A percentile compares a stretch with the other conserved stretches of the same genome.
These are phyloP conservation scores for Drechmeria coniospora DNA, from an alignment of 2,329 filamentous ascomycete species.

Conservation along the genomic window DNA sequence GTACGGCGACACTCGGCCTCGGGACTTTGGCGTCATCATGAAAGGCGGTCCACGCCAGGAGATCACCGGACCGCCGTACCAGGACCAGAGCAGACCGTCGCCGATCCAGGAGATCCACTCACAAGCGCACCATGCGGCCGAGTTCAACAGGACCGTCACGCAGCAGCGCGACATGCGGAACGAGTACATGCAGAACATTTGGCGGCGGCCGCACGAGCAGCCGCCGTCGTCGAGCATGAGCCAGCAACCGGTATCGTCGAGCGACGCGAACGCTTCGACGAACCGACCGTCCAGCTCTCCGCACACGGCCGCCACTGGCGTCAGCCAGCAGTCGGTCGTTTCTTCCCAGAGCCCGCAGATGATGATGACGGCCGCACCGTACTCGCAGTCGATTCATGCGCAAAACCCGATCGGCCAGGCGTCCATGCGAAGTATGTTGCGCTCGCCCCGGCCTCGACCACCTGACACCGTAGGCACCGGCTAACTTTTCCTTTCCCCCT, in stretches of 20 bases:
- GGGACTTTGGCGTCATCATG: conserved; percentile 68
- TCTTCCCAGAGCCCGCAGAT: conserved; percentile 48
- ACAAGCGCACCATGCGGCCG: conserved; percentile 75
- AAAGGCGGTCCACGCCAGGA: conserved; percentile 77
- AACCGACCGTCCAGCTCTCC: conserved; percentile 43
- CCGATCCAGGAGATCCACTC: conserved; percentile 65
- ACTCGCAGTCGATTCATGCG: conserved; percentile 55
- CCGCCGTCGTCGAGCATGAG: conserved; percentile 34
- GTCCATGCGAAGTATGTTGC: conserved; percentile 53
- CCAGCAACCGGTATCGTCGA: conserved; percentile 29
- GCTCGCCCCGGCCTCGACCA: too few species aligned
- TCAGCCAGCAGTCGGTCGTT: conserved; percentile 41
- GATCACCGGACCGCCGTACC: conserved; percentile 71
- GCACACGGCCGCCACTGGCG: conserved; percentile 35
- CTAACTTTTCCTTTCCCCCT: neutral
- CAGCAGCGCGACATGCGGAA: conserved; percentile 64
- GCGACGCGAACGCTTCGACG: conserved; percentile 28
- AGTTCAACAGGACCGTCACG: conserved; percentile 76
- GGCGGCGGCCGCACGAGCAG: conserved; percentile 70
- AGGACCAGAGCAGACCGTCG: conserved; percentile 68
- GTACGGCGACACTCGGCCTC: conserved; percentile 58
- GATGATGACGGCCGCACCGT: conserved; percentile 50
- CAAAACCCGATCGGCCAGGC: conserved; percentile 60
- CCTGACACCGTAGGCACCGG: too few species aligned
- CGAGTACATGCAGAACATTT: conserved; percentile 67